Evolutionary conservation across 768 basidiomycete genomes (phyloP), one percentile per base, ranked within the genome.

Genomic region (Xanthoconium purpureum): DNA sequence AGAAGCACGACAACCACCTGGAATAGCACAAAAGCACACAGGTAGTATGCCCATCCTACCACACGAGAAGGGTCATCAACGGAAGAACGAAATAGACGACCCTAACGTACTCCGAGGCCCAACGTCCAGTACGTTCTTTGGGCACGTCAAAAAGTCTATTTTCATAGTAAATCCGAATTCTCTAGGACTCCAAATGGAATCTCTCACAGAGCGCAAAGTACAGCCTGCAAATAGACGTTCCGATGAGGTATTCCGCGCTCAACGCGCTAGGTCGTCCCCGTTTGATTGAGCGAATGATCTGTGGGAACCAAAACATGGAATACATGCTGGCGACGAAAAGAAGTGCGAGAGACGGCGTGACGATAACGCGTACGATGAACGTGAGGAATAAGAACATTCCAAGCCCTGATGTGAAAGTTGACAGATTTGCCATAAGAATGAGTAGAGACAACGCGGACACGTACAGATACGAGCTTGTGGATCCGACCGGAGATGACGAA

Each of bases 121-220:
- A 15, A 92, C 78, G 56, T 95, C 92, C 54, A 95, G 77, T 7
- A 95, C 88, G 65, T 95, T 97, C 66, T 84, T 84, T 1, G 92
- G 89, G 66, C 90, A 95, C 1, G 79, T 80, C 66, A 94, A 74
- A 61, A 89, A 89, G 66, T 96, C 94, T 96, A 59, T 11, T 49
- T 52, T n/a, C 38, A 12, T 30, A 18, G 43, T 56, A 14, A 62
- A 52, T 47, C 20, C 15, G 30, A 9, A 14, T n/a, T 35, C 20
- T n/a, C 18, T 30, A 49, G 7, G 24, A 20, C 28, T 6, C 10
- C 13, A 43, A 43, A 46, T 1, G 28, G 38, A 43, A 38, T 15
- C 11, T 74, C 91, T 76, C 66, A 95, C 94, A 95, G 37, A 92
- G 67, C 3, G 84, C 82, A 46, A 87, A 79, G 54, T 81, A 85